phyloP scores from a whole-genome alignment of 176 grass and related monocot species.

The Raddia distichophylla region DNA sequence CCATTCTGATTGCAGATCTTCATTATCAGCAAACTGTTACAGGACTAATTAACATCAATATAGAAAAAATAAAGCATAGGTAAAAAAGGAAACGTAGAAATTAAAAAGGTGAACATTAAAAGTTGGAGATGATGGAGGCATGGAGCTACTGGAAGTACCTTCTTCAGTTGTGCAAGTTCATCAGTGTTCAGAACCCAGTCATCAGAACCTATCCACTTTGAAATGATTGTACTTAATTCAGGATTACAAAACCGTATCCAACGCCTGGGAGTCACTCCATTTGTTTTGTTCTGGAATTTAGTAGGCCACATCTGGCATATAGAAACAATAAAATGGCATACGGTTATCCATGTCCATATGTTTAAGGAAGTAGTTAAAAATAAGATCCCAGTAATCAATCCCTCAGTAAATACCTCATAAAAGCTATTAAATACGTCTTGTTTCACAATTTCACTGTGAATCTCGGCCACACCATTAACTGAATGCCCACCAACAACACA shows the following conservation, averaged over 20 bases:
- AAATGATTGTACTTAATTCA: constrained; percentile 80
- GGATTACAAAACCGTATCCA: constrained; percentile 98
- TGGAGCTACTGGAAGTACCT: constrained; percentile 54
- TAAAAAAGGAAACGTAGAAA: neutral
- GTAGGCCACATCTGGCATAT: constrained; percentile 84
- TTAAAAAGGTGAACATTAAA: neutral
- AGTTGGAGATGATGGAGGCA: neutral
- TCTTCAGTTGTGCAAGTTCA: constrained; percentile 72
- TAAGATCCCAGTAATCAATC: constrained; percentile 25
- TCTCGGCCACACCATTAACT: constrained; percentile 96
- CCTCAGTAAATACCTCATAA: constrained; percentile 69
- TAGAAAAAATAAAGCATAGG: constrained; percentile 20
- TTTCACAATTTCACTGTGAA: constrained; percentile 99
- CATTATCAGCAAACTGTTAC: constrained; percentile 80
- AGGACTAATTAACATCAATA: constrained; percentile 14
- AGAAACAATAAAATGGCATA: constrained; percentile 33
- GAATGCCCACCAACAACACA: constrained; percentile 92
- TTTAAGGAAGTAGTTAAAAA: constrained; percentile 15
- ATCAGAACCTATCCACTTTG: constrained; percentile 91
- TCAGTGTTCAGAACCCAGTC: constrained; percentile 95
- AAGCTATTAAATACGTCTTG: constrained; percentile 96
- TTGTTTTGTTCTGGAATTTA: constrained; percentile 99
- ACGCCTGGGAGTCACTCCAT: constrained; percentile 97
- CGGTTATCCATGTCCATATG: constrained; percentile 5
- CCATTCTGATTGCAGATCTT: constrained; percentile 92